These are phyloP conservation scores for Chlorella sorokiniana DNA, from an alignment of 139 green algal species.

Conservation along the genomic window DNA sequence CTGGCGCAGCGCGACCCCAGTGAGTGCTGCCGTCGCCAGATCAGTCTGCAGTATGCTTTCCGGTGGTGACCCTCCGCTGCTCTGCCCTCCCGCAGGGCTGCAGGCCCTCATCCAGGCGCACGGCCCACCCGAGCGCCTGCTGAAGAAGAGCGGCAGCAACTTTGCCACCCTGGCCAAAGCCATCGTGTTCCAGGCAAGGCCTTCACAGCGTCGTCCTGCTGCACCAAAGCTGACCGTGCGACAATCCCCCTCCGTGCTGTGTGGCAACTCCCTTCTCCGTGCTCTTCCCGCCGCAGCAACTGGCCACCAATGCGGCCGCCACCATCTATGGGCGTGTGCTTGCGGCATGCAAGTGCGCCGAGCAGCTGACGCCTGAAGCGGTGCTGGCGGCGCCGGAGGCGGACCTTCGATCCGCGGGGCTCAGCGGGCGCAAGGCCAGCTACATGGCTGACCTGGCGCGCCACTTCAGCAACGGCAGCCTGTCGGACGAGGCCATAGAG, in stretches of 20 bases:
- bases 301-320: constrained; percentile 44
- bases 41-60: background rate
- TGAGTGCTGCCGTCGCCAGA: background rate
- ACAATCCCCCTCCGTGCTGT: no score
- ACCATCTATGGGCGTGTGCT: constrained; percentile 49
- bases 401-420: constrained; percentile 28
- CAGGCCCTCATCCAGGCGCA: constrained; percentile 44
- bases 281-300: constrained; percentile 39
- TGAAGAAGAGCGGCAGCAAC: constrained; percentile 26
- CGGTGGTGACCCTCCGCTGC: background rate
- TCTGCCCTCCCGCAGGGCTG: constrained; percentile 33
- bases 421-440: constrained; percentile 37
- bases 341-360: constrained; percentile 23
- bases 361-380: background rate
- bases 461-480: constrained; percentile 42
- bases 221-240: background rate
- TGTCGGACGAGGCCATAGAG: constrained; percentile 45
- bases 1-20: constrained; percentile 20
- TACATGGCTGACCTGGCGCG: constrained; percentile 55
- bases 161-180: constrained; percentile 52
- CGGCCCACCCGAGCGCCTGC: constrained; percentile 36
- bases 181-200: constrained; percentile 46
- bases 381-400: constrained; percentile 16
- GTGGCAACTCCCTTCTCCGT: background rate
- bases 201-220: background rate